phyloP scores from a whole-genome alignment of 495 filamentous ascomycete genomes.

The Arthonia radiata region DNA sequence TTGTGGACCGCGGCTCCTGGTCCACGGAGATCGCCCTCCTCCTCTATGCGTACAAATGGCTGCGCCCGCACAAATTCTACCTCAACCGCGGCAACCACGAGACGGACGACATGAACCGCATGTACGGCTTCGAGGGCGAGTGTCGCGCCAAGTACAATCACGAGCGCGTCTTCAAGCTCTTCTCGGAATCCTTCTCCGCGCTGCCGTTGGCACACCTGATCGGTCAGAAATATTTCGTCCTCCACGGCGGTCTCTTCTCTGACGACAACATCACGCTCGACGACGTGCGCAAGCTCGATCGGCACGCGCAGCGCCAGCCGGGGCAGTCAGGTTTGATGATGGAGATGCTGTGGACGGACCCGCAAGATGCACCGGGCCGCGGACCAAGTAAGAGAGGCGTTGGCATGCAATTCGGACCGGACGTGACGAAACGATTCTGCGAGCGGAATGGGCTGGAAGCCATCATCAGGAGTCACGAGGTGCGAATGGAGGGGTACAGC shows the following conservation, averaged over 20 bases:
- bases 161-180: constrained; percentile 89
- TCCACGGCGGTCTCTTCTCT: constrained; percentile 93
- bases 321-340: constrained; percentile 94
- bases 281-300: constrained; percentile 76
- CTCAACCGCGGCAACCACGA: constrained; percentile 97
- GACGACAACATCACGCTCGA: constrained; percentile 83
- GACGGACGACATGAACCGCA: constrained; percentile 98
- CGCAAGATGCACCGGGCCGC: constrained; percentile 59
- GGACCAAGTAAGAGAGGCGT: constrained; percentile 93
- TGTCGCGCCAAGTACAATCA: constrained; percentile 94
- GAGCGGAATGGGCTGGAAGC: constrained; percentile 85
- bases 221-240: constrained; percentile 70
- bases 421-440: constrained; percentile 92
- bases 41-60: constrained; percentile 91
- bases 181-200: constrained; percentile 94
- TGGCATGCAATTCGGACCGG: constrained; percentile 86
- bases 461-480: constrained; percentile 90
- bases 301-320: constrained; percentile 85
- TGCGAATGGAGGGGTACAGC: constrained; percentile 93
- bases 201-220: constrained; percentile 82
- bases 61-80: constrained; percentile 71
- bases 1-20: constrained; percentile 94
- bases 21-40: constrained; percentile 86
- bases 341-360: constrained; percentile 99
- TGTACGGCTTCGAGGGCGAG: constrained; percentile 95